These are phyloP conservation scores for Trametes pubescens DNA, from an alignment of 1,284 basidiomycete genomes.

Conservation along the genomic window DNA sequence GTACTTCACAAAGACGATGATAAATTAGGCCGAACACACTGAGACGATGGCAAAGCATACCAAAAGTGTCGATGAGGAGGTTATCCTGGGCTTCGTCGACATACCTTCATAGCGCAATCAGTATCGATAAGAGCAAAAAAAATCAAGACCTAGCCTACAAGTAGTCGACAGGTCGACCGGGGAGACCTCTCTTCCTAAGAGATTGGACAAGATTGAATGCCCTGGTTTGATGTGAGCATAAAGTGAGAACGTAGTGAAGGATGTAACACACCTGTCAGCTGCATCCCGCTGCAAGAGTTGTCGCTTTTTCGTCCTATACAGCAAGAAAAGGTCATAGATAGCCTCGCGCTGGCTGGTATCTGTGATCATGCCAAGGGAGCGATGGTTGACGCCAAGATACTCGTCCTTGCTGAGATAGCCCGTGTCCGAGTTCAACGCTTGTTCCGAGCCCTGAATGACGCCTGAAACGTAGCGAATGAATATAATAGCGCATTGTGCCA, in stretches of 20 bases:
- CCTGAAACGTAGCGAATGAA: slow-evolving; percentile 46
- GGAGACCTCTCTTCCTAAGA: slow-evolving; percentile 45
- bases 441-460: slow-evolving; percentile 73
- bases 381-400: slow-evolving; percentile 58
- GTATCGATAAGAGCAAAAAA: background rate
- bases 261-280: slow-evolving; percentile 62
- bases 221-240: slow-evolving; percentile 35
- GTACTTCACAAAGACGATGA: slow-evolving; percentile 49
- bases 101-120: slow-evolving; percentile 52
- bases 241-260: background rate
- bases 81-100: slow-evolving; percentile 82
- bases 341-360: slow-evolving; percentile 43
- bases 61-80: slow-evolving; percentile 66
- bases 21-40: slow-evolving; percentile 34
- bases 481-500: background rate
- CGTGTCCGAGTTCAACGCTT: slow-evolving; percentile 45
- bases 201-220: slow-evolving; percentile 59
- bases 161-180: slow-evolving; percentile 58
- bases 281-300: slow-evolving; percentile 59
- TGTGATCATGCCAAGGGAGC: slow-evolving; percentile 52
- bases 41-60: slow-evolving; percentile 44
- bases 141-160: slow-evolving; percentile 49
- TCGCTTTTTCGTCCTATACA: slow-evolving; percentile 59
- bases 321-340: slow-evolving; percentile 34
- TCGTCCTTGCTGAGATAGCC: slow-evolving; percentile 52